Conservation (phyloP, 345 rosid genomes). For the Euphorbia peplus region DNA sequence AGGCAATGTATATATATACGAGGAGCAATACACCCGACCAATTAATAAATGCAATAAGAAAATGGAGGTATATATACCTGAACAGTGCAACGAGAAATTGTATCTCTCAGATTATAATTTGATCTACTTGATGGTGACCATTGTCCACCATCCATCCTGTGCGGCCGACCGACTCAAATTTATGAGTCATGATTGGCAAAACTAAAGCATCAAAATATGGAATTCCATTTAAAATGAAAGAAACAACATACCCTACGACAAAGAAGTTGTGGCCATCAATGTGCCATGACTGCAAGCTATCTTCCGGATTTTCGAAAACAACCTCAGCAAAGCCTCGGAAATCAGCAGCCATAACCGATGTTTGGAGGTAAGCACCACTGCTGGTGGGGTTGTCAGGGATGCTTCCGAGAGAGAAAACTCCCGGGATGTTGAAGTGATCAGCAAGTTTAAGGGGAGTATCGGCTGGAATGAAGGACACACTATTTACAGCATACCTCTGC, state of each 20-base stretch:
- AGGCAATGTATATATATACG: no score
- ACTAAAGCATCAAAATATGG: background rate
- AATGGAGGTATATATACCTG: slow-evolving; percentile 17
- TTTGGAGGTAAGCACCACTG: slow-evolving; percentile 25
- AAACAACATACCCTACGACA: slow-evolving; percentile 28
- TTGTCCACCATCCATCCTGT: slow-evolving; percentile 38
- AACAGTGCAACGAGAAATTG: slow-evolving; percentile 32
- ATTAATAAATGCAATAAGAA: no score
- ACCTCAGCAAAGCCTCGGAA: slow-evolving; percentile 30
- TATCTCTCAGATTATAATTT: slow-evolving; percentile 29
- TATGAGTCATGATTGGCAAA: background rate
- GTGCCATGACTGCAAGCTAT: slow-evolving; percentile 29
- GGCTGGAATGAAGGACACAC: slow-evolving; percentile 26
- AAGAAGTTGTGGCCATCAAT: slow-evolving; percentile 28
- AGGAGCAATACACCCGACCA: no score
- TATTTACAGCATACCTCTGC: slow-evolving; percentile 31
- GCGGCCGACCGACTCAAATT: background rate
- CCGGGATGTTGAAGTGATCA: slow-evolving; percentile 31
- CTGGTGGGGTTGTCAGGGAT: slow-evolving; percentile 27
- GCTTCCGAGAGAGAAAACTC: slow-evolving; percentile 35
- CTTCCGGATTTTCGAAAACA: slow-evolving; percentile 31
- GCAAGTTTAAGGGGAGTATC: slow-evolving; percentile 34
- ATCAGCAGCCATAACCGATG: slow-evolving; percentile 33
- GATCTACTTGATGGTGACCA: slow-evolving; percentile 30
- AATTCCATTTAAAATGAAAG: background rate